These are phyloP conservation scores for Tetracentron sinense DNA, from an alignment of 164 flowering plant species.

Conservation along the genomic window DNA sequence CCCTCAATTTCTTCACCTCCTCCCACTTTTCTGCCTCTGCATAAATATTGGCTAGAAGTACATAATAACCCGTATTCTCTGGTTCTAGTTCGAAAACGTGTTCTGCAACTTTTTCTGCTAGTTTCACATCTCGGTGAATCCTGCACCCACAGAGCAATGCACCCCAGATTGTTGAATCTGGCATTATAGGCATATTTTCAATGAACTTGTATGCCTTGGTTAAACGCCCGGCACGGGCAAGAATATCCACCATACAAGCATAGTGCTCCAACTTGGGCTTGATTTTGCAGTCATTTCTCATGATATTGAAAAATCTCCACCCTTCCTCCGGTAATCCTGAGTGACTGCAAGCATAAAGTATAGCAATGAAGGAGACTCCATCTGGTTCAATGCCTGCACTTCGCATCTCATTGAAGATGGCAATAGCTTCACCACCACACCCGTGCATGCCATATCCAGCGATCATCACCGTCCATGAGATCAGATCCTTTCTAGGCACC, in stretches of 20 bases:
- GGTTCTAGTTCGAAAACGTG: constrained; percentile 56
- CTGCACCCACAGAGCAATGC: constrained; percentile 60
- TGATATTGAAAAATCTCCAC: constrained; percentile 42
- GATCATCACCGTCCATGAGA: constrained; percentile 69
- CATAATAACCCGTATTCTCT: constrained; percentile 52
- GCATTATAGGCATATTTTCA: constrained; percentile 48
- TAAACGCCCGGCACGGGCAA: constrained; percentile 50
- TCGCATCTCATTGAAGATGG: constrained; percentile 46
- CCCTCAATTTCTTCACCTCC: constrained; percentile 38
- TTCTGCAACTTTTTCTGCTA: constrained; percentile 73
- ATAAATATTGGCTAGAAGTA: constrained; percentile 57
- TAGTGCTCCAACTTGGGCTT: constrained; percentile 57
- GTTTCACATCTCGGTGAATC: constrained; percentile 44
- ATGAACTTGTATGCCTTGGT: constrained; percentile 47
- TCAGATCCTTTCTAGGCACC: constrained; percentile 36
- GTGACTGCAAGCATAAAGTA: constrained; percentile 64
- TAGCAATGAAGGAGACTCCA: constrained; percentile 46
- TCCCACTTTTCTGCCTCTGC: constrained; percentile 73
- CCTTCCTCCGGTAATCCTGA: constrained; percentile 62
- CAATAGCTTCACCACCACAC: constrained; percentile 50
- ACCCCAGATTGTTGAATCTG: constrained; percentile 67
- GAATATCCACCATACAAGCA: constrained; percentile 66
- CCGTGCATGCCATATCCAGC: constrained; percentile 78
- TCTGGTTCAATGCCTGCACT: constrained; percentile 41
- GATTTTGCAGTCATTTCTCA: constrained; percentile 45